Percentiles rank a stretch among this genome's conserved stretches.
Conservation (phyloP, 2,329 filamentous ascomycete genomes). For the Hymenoscyphus infarciens region DNA sequence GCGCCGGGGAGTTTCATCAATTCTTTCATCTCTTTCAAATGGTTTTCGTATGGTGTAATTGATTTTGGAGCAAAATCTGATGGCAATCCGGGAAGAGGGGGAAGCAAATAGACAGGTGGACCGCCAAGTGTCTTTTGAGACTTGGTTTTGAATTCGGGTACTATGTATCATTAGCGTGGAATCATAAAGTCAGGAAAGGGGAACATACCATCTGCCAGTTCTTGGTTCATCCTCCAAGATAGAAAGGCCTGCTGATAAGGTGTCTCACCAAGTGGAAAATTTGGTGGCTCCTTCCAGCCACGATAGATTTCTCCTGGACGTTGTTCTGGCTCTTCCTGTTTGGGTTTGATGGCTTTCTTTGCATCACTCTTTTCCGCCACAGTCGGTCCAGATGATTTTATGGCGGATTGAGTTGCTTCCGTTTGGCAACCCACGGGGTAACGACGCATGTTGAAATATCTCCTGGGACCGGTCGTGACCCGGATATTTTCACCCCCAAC, state of each 20-base stretch:
- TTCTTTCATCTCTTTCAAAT: background rate
- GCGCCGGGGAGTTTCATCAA: background rate
- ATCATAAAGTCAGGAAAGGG: background rate
- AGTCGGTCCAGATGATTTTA: conserved; percentile 18
- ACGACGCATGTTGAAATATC: conserved; percentile 27
- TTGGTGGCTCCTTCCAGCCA: conserved; percentile 17
- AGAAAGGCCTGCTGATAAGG: conserved; percentile 27
- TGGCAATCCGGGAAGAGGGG: background rate
- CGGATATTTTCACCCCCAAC: background rate
- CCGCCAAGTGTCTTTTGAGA: background rate
- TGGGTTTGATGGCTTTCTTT: background rate
- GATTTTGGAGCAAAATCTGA: background rate
- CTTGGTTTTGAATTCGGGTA: conserved; percentile 21
- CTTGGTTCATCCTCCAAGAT: conserved; percentile 26
- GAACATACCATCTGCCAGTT: conserved; percentile 29
- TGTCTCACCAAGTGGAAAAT: conserved; percentile 33
- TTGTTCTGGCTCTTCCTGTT: background rate
- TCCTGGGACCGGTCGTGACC: conserved; percentile 9
- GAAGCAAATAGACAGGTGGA: background rate
- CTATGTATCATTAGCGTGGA: conserved; percentile 16
- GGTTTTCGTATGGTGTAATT: background rate
- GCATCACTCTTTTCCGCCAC: conserved; percentile 14
- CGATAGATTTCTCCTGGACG: conserved; percentile 12
- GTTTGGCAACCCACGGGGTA: conserved; percentile 25
- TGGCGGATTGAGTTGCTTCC: conserved; percentile 13